These are phyloP conservation scores for Lepiota venenata DNA, from an alignment of 768 basidiomycete genomes.

Conservation along the genomic window DNA sequence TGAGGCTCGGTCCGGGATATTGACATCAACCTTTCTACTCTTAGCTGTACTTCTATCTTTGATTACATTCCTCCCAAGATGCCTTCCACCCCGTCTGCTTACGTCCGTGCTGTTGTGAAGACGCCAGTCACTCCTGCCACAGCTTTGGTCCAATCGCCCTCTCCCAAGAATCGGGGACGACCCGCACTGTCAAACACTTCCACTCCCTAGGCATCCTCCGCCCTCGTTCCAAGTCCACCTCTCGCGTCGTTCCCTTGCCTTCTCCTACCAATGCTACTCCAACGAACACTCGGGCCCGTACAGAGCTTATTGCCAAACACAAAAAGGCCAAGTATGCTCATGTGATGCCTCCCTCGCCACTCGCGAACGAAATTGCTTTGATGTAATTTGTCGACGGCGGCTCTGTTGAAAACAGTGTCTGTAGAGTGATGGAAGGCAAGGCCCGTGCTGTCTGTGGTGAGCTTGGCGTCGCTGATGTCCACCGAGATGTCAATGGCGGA, in stretches of 20 bases:
- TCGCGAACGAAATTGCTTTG: constrained; percentile 63
- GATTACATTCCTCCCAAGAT: constrained; percentile 50
- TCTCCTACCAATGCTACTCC: constrained; percentile 17
- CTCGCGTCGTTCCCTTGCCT: constrained; percentile 5
- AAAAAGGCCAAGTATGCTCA: constrained; percentile 51
- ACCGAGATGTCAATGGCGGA: constrained; percentile 57
- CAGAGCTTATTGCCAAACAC: constrained; percentile 32
- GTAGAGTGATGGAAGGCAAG: constrained; percentile 51
- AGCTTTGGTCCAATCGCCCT: constrained; percentile 14
- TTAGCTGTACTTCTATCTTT: constrained; percentile 68
- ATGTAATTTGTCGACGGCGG: constrained; percentile 73
- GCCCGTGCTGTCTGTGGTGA: constrained; percentile 40
- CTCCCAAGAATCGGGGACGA: constrained; percentile 15
- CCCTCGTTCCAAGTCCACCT: constrained; percentile 9
- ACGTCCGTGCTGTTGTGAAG: constrained; percentile 21
- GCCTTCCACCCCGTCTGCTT: constrained; percentile 37
- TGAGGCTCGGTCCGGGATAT: constrained; percentile 41
- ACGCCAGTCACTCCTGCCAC: constrained; percentile 3
- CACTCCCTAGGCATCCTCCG: constrained; percentile 12
- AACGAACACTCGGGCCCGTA: background rate
- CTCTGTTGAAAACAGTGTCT: constrained; percentile 47
- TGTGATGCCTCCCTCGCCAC: constrained; percentile 43
- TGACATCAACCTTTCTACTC: constrained; percentile 54
- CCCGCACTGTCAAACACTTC: constrained; percentile 14
- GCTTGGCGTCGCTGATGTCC: constrained; percentile 45